Evolutionary conservation across 1,284 basidiomycete genomes (phyloP).

Genomic region (Hemileccinum hortonii): DNA sequence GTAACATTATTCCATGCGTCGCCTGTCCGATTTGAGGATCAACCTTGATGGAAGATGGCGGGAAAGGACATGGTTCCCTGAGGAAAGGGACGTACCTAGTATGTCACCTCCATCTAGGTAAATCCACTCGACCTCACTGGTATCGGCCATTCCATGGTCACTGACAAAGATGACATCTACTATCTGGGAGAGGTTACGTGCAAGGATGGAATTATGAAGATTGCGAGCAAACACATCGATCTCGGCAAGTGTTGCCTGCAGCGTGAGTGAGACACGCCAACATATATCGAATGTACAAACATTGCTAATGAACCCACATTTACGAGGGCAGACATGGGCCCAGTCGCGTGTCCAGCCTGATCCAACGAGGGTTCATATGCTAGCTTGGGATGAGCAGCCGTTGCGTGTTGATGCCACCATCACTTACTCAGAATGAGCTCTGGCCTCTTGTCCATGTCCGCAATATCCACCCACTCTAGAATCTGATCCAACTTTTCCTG

Average conservation of each 20-base stretch:
- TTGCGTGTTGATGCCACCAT: background rate
- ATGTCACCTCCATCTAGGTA: slow-evolving; percentile 72
- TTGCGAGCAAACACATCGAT: slow-evolving; percentile 78
- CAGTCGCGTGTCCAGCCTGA: slow-evolving; percentile 78
- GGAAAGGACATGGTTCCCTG: background rate
- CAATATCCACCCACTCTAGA: slow-evolving; percentile 74
- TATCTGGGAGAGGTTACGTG: slow-evolving; percentile 78
- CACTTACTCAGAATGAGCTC: slow-evolving; percentile 73
- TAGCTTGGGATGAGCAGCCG: slow-evolving; percentile 27
- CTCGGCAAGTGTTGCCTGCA: slow-evolving; percentile 59
- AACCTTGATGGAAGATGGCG: background rate
- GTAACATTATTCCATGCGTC: slow-evolving; percentile 31
- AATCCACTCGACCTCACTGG: slow-evolving; percentile 70
- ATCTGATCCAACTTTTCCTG: slow-evolving; percentile 73
- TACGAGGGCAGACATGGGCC: slow-evolving; percentile 71
- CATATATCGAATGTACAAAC: background rate
- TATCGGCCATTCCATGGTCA: slow-evolving; percentile 93
- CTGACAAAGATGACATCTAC: slow-evolving; percentile 89
- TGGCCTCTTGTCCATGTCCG: slow-evolving; percentile 60
- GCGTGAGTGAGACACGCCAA: background rate
- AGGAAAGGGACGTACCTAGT: slow-evolving; percentile 46
- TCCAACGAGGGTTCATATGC: slow-evolving; percentile 78
- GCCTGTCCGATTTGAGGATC: slow-evolving; percentile 9
- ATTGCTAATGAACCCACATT: slow-evolving; percentile 48
- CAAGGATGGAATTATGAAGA: slow-evolving; percentile 59